Percentiles rank a stretch among this genome's conserved stretches.
phyloP scores from a whole-genome alignment of 495 filamentous ascomycete genomes.

The Aspergillus taichungensis region DNA sequence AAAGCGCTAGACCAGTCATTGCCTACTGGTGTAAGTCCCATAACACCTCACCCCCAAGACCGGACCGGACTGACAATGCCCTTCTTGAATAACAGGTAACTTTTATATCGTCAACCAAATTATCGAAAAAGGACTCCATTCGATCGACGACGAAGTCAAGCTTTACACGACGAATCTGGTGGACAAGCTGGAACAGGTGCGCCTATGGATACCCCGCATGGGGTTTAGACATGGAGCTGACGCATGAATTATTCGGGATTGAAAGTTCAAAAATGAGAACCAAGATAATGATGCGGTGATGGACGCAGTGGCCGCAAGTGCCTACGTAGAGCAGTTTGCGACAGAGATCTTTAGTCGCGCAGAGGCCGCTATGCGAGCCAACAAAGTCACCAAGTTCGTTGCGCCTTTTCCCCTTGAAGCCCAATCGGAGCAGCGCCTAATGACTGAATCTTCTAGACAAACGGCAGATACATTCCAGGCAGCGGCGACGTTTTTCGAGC shows the following conservation, averaged over 20 bases:
- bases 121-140: conserved; percentile 69
- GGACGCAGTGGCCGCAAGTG: conserved; percentile 77
- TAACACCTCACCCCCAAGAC: conserved; percentile 1
- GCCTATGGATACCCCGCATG: conserved; percentile 3
- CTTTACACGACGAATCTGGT: conserved; percentile 74
- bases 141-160: conserved; percentile 61
- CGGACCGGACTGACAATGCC: conserved; percentile 5
- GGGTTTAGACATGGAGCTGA: conserved; percentile 5
- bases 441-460: conserved; percentile 49
- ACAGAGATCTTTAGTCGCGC: conserved; percentile 79
- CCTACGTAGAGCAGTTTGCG: conserved; percentile 90
- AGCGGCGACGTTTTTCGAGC: conserved; percentile 82
- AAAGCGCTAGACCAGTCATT: conserved; percentile 73
- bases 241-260: not conserved
- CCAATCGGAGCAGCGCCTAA: conserved; percentile 5
- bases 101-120: conserved; percentile 93
- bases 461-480: conserved; percentile 91
- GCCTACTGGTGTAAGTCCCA: conserved; percentile 82
- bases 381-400: conserved; percentile 73
- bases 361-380: conserved; percentile 68
- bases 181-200: conserved; percentile 82
- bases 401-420: not conserved
- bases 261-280: conserved; percentile 59
- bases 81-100: conserved; percentile 49
- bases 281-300: conserved; percentile 61